Conservation (phyloP, 768 basidiomycete species). For the Stropharia rugosoannulata region DNA sequence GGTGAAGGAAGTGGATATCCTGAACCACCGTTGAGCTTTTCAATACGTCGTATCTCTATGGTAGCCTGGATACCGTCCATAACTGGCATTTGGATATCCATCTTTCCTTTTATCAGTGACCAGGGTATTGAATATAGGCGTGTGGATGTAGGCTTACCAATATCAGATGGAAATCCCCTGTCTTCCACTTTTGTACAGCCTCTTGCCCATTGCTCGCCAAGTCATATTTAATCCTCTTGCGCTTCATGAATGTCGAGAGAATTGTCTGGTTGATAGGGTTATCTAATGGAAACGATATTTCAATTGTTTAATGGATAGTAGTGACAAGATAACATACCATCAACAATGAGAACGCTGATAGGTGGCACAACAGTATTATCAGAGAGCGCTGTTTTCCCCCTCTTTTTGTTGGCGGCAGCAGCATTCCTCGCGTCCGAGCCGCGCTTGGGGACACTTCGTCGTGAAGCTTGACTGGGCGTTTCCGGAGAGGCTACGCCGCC, state of each 20-base stretch:
- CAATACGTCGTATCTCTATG: constrained; percentile 88
- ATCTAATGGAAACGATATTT: constrained; percentile 50
- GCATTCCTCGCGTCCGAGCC: constrained; percentile 21
- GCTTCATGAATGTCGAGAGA: constrained; percentile 94
- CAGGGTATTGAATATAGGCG: constrained; percentile 8
- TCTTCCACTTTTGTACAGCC: constrained; percentile 93
- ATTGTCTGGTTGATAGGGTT: constrained; percentile 99
- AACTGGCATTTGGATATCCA: constrained; percentile 99
- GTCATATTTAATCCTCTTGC: constrained; percentile 94
- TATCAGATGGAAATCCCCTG: constrained; percentile 92
- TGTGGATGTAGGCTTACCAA: constrained; percentile 56
- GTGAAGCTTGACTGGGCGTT: not conserved
- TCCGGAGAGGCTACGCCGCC: not conserved
- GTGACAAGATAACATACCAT: constrained; percentile 57
- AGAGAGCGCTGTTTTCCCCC: constrained; percentile 44
- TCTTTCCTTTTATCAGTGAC: constrained; percentile 45
- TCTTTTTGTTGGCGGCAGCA: constrained; percentile 32
- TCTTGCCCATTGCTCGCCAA: constrained; percentile 94
- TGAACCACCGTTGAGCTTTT: constrained; percentile 63
- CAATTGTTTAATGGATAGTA: not conserved
- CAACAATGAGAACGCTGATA: constrained; percentile 96
- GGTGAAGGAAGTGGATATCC: constrained; percentile 74
- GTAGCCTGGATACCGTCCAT: constrained; percentile 99
- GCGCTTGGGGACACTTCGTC: constrained; percentile 19
- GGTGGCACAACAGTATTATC: constrained; percentile 88